Evolutionary conservation across 148 eudicot genomes (phyloP).

Genomic region (Spergularia marina): DNA sequence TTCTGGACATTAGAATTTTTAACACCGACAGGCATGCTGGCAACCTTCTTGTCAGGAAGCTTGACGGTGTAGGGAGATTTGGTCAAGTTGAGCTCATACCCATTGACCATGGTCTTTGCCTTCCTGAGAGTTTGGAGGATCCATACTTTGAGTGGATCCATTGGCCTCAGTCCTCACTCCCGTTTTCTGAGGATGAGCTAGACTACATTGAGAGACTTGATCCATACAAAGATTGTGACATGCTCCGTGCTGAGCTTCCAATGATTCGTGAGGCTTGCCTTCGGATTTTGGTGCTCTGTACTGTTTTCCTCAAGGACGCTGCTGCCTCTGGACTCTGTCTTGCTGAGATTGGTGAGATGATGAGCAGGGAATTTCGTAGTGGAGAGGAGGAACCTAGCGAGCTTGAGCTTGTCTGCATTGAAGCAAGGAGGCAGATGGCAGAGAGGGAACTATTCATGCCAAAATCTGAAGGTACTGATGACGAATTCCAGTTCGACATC

Average conservation of each 20-base stretch:
- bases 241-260: slow-evolving; percentile 85
- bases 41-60: slow-evolving; percentile 83
- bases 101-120: slow-evolving; percentile 95
- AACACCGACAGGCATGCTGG: slow-evolving; percentile 97
- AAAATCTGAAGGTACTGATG: slow-evolving; percentile 35
- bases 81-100: slow-evolving; percentile 93
- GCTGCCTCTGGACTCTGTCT: slow-evolving; percentile 80
- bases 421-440: slow-evolving; percentile 62
- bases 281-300: slow-evolving; percentile 68
- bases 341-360: slow-evolving; percentile 99
- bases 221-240: slow-evolving; percentile 58
- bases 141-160: slow-evolving; percentile 99
- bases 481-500: slow-evolving; percentile 55
- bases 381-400: slow-evolving; percentile 99
- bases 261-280: slow-evolving; percentile 96
- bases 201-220: slow-evolving; percentile 69
- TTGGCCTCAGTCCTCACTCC: slow-evolving; percentile 98
- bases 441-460: slow-evolving; percentile 57
- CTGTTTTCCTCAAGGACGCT: slow-evolving; percentile 91
- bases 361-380: slow-evolving; percentile 82
- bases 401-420: slow-evolving; percentile 80
- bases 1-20: slow-evolving; percentile 81
- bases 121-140: slow-evolving; percentile 93
- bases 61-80: slow-evolving; percentile 66
- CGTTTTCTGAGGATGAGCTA: slow-evolving; percentile 90